Percentiles rank a stretch among this genome's conserved stretches.
These are phyloP conservation scores for Penicillium sp. DNA, from an alignment of 2,329 filamentous ascomycete species.

Conservation along the genomic window DNA sequence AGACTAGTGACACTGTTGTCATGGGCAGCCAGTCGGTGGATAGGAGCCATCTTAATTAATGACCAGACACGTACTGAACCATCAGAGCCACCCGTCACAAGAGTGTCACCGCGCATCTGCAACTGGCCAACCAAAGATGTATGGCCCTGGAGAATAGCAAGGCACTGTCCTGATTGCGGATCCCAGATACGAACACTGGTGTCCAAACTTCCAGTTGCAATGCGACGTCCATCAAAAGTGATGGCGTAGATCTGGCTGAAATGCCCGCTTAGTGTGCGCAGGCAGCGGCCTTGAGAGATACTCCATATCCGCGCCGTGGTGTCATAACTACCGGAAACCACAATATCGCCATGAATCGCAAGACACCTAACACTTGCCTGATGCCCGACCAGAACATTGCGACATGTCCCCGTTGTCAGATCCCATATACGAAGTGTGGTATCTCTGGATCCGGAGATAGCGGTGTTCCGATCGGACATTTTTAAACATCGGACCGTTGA, in stretches of 20 bases:
- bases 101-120: conserved; percentile 90
- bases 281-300: conserved; percentile 89
- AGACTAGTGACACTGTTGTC: conserved; percentile 98
- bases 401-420: conserved; percentile 80
- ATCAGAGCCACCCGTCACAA: conserved; percentile 95
- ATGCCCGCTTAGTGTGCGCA: conserved; percentile 87
- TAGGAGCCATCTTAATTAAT: conserved; percentile 81
- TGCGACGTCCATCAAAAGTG: conserved; percentile 89
- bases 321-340: conserved; percentile 98
- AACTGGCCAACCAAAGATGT: conserved; percentile 95
- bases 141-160: conserved; percentile 92
- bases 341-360: conserved; percentile 92
- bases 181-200: conserved; percentile 98
- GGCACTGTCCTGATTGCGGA: conserved; percentile 78
- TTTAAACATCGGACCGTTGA: conserved; percentile 96
- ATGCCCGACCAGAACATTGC: conserved; percentile 89
- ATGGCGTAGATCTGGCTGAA: conserved; percentile 99
- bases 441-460: conserved; percentile 93
- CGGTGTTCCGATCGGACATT: conserved; percentile 92
- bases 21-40: conserved; percentile 91
- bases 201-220: conserved; percentile 93
- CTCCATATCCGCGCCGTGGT: conserved; percentile 97
- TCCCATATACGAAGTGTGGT: conserved; percentile 96
- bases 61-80: conserved; percentile 97
- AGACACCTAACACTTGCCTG: conserved; percentile 93